Conservation (phyloP, 179 eudicot genomes). For the Amaranthus tricolor region DNA sequence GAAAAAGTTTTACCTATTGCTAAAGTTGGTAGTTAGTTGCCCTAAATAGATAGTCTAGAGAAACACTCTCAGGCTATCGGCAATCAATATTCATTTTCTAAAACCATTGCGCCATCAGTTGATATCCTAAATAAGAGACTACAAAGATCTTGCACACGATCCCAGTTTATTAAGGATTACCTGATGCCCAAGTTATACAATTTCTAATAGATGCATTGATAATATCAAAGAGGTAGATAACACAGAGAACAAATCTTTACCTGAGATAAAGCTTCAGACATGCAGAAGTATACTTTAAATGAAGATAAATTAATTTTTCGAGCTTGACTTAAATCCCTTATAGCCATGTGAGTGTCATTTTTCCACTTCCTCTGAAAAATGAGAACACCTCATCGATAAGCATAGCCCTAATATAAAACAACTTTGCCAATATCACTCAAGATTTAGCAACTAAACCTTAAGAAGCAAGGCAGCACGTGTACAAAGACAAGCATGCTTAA, state of each 20-base stretch:
- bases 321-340: conserved; percentile 81
- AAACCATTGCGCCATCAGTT: not conserved
- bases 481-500: conserved; percentile 81
- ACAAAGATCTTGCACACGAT: not conserved
- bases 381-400: conserved; percentile 6
- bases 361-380: conserved; percentile 79
- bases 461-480: conserved; percentile 86
- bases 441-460: conserved; percentile 49
- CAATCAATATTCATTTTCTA: not conserved
- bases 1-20: not conserved
- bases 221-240: not conserved
- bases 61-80: not conserved
- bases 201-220: not conserved
- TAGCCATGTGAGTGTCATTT: conserved; percentile 85
- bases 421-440: conserved; percentile 12
- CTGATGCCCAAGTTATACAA: not conserved
- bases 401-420: conserved; percentile 13
- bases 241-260: conserved; percentile 31
- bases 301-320: conserved; percentile 68
- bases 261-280: conserved; percentile 74
- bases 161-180: not conserved
- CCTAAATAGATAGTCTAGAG: not conserved
- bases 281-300: conserved; percentile 54
- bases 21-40: not conserved
- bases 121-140: not conserved